These are phyloP conservation scores for Lentinula aciculospora DNA, from an alignment of 768 basidiomycete genomes.

Conservation along the genomic window DNA sequence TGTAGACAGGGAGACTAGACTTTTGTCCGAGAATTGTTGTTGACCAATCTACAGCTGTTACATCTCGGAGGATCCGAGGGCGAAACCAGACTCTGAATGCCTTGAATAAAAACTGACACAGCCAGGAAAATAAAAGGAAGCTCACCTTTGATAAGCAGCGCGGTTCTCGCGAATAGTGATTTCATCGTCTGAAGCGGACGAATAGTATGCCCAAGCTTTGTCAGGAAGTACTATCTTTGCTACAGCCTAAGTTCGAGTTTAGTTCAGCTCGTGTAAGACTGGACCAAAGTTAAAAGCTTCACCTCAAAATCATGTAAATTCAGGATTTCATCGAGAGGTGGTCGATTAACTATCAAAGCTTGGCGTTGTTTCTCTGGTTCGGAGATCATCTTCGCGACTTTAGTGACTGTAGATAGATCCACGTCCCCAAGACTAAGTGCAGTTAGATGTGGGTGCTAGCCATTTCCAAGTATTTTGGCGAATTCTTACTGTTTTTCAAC, in stretches of 20 bases:
- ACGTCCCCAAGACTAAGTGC: conserved; percentile 61
- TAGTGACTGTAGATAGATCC: conserved; percentile 61
- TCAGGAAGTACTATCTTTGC: conserved; percentile 77
- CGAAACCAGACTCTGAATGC: conserved; percentile 80
- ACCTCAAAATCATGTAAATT: conserved; percentile 96
- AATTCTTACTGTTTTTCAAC: conserved; percentile 73
- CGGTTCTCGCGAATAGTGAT: conserved; percentile 89
- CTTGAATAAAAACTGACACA: background rate
- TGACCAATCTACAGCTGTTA: conserved; percentile 79
- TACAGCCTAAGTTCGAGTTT: conserved; percentile 50
- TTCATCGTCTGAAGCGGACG: conserved; percentile 92
- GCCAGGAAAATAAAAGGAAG: background rate
- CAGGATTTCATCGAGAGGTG: conserved; percentile 72
- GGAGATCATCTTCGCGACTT: conserved; percentile 56
- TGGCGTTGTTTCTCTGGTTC: conserved; percentile 68
- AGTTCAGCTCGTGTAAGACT: background rate
- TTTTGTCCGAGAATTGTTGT: conserved; percentile 76
- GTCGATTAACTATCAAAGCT: conserved; percentile 54
- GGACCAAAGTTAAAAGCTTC: conserved; percentile 9
- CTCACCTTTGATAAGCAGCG: conserved; percentile 80
- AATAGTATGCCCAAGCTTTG: conserved; percentile 96
- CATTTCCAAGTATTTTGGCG: background rate
- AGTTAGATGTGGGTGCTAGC: background rate
- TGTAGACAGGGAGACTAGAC: conserved; percentile 75
- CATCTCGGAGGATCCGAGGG: conserved; percentile 79